Percentiles rank a stretch among this genome's conserved stretches.
Conservation (phyloP, 257 asterid species). For the Solanum bukasovii region DNA sequence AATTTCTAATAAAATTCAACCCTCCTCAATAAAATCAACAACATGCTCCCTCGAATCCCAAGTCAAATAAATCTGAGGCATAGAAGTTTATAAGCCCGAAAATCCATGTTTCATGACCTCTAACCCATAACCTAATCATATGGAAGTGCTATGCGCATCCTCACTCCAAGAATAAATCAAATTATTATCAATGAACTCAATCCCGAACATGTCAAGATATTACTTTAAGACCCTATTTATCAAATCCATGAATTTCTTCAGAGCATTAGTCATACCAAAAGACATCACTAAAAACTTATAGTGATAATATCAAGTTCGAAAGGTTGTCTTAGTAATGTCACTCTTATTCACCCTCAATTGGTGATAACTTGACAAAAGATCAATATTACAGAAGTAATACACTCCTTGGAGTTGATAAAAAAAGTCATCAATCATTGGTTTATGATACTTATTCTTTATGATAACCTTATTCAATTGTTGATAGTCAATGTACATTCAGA, state of each 20-base stretch:
- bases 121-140: neutral
- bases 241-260: neutral
- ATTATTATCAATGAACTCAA: neutral
- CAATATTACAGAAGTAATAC: neutral
- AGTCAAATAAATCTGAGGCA: neutral
- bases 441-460: neutral
- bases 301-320: neutral
- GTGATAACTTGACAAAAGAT: neutral
- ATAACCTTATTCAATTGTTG: neutral
- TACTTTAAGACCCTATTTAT: neutral
- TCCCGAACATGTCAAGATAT: neutral
- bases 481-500: neutral
- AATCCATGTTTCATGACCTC: neutral
- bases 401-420: neutral
- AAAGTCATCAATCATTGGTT: neutral
- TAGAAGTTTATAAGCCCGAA: neutral
- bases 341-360: neutral
- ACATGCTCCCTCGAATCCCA: neutral
- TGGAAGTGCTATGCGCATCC: neutral
- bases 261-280: neutral
- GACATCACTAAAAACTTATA: no score
- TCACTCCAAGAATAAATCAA: neutral
- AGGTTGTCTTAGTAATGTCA: neutral
- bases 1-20: neutral
- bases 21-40: neutral